phyloP scores from a whole-genome alignment of 495 filamentous ascomycete species.

The Paragyromitra xinjiangensis region DNA sequence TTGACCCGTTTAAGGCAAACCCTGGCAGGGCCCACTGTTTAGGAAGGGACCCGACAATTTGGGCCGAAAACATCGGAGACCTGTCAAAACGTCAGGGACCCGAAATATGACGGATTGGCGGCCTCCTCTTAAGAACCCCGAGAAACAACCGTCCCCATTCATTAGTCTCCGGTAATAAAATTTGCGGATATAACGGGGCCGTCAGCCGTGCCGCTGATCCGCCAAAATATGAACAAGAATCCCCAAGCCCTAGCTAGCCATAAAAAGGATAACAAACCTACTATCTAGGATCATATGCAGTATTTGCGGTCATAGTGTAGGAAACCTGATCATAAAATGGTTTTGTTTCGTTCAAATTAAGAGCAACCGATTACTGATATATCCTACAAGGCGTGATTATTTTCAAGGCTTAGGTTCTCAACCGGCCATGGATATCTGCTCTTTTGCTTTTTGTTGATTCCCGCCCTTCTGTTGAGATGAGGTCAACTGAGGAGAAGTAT shows the following conservation, averaged over 20 bases:
- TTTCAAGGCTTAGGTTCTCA: background rate
- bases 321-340: background rate
- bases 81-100: slow-evolving; percentile 43
- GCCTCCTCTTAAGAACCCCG: background rate
- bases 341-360: slow-evolving; percentile 4
- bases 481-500: background rate
- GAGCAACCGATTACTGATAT: slow-evolving; percentile 19
- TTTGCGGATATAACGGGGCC: slow-evolving; percentile 10
- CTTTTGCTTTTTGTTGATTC: slow-evolving; percentile 1
- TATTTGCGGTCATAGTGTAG: background rate
- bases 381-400: background rate
- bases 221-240: slow-evolving; percentile 5
- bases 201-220: slow-evolving; percentile 20
- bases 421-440: background rate
- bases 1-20: slow-evolving; percentile 4
- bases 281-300: slow-evolving; percentile 2
- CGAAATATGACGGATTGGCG: slow-evolving; percentile 10
- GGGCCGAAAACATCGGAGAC: slow-evolving; percentile 34
- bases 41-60: slow-evolving; percentile 40
- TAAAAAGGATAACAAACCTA: background rate
- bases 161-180: slow-evolving; percentile 12
- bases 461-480: background rate
- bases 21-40: slow-evolving; percentile 36
- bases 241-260: background rate
- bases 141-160: background rate